Base-by-base conservation (phyloP, 2,329 filamentous ascomycete species). In the Colletotrichum paranaense region DNA sequence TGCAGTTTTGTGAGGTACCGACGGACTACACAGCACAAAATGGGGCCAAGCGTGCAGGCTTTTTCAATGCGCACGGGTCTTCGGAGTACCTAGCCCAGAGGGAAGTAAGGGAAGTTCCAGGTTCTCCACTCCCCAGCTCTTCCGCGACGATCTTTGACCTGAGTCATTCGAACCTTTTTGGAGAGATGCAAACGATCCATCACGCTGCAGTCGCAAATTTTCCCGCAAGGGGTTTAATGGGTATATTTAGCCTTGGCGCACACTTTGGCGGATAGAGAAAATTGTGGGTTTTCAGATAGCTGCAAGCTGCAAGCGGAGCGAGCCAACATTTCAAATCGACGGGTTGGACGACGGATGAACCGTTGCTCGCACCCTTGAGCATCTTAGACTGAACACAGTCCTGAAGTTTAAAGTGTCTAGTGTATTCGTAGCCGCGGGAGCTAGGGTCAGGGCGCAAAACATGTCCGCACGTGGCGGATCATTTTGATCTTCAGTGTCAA, bases 351-450 rank as follows among this genome's bases (percentile, higher is more conserved):
- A 46, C 42, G 42, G 42, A 26, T 26, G 16, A 14, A 62, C 11
- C 14, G 60, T 11, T 59, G 59, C 42, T 26, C n/a, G 26, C 38
- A 49, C 58, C 5, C 26, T 63, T 24, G 26, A n/a, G 35, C 38
- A 6, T 32, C 30, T 32, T 32, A 32, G 53, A 64, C 66, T 56
- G 70, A 69, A 64, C 59, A 55, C 66, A 46, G 5, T 59, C 70
- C 70, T 62, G 67, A 70, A 57, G 24, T 49, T 19, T 60, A 62
- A 42, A 62, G 11, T 28, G n/a, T 22, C 46, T 55, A 53, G 30
- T 32, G 30, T 32, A 8, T 32, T 32, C 30, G 4, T 30, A 30
- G 26, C 65, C 28, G n/a, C 60, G 55, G 67, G 59, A 70, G 67
- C 70, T 65, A 62, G 53, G 65, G 22, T 35, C 60, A 56, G 38